Percentiles rank a stretch among this genome's conserved stretches.
Evolutionary conservation across 768 basidiomycete species (phyloP).

Genomic region (Austroboletus eburneus): DNA sequence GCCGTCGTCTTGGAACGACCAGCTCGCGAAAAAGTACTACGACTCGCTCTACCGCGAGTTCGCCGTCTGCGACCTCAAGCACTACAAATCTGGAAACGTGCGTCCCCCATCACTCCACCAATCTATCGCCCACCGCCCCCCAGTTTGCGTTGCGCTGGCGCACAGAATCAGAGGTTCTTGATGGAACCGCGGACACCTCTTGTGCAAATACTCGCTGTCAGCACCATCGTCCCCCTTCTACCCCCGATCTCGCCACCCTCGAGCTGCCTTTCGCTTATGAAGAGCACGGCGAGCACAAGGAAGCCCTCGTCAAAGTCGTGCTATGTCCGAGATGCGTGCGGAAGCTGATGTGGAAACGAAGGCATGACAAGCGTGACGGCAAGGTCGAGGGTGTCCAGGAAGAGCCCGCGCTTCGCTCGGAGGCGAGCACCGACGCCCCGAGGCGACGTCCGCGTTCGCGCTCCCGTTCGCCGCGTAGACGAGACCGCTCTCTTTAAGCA

Average conservation of each 20-base stretch:
- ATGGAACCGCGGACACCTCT: constrained; percentile 78
- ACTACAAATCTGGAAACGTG: constrained; percentile 90
- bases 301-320: constrained; percentile 87
- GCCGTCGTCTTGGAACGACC: constrained; percentile 64
- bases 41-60: constrained; percentile 86
- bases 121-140: constrained; percentile 1
- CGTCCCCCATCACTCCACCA: no score
- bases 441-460: constrained; percentile 19
- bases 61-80: constrained; percentile 89
- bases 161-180: constrained; percentile 85
- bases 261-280: constrained; percentile 89
- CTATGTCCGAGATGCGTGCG: constrained; percentile 73
- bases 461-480: constrained; percentile 28
- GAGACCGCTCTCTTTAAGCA: no score
- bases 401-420: no score
- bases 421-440: no score
- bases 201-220: constrained; percentile 88
- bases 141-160: constrained; percentile 93
- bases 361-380: constrained; percentile 50
- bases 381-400: no score
- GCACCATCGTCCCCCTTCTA: constrained; percentile 43
- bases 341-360: constrained; percentile 85
- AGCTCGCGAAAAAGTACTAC: constrained; percentile 87
- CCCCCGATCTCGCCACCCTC: constrained; percentile 57
- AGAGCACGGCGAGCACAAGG: constrained; percentile 71